Evolutionary conservation across 441 rosid species (phyloP), one percentile per base, ranked within the genome.

Genomic region (Populus trichocarpa): DNA sequence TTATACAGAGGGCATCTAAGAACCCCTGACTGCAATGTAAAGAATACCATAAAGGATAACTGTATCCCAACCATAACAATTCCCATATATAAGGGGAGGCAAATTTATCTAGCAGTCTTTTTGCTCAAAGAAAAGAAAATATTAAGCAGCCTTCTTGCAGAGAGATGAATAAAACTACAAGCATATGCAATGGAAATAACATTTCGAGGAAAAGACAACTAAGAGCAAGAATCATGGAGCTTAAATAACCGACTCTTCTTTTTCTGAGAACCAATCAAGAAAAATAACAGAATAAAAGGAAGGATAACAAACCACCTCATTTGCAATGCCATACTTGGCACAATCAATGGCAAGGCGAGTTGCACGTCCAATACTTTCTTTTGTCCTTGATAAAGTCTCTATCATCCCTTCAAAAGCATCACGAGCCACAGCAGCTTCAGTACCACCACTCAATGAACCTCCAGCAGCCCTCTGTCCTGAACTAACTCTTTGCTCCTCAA

Each of bases 351-450:
- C 99, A 84, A 88, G 98, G 78, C 99, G 98, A 42, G 99, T 95
- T 68, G 99, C 99, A 71, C 99, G 99, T 61, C 98, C 99, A 13
- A 97, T 97, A 84, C 99, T 97, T 79, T 97, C 99, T 86, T 90
- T 97, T 35, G 99, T 92, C 89, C 99, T 92, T 10, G 98, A 97
- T 74, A 97, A 88, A 70, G 99, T 97, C 92, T 95, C 99, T 82
- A 95, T 84, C 99, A 97, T 97, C 78, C 99, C 99, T 88, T 97
- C 99, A 88, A 97, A 93, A 82, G 99, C 97, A 88, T 97, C 99
- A 46, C 99, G 97, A 72, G 99, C 91, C 85, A 95, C 97, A 83
- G 95, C 97, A 76, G 97, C 99, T 83, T 97, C 99, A 77, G 97
- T 95, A 72, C 92, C 95, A 84, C 95, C 95, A 87, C 97, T 93